Percentiles rank a stretch among this genome's conserved stretches.
These are phyloP conservation scores for Microbotryum saponariae DNA, from an alignment of 1,284 basidiomycete species.

Conservation along the genomic window DNA sequence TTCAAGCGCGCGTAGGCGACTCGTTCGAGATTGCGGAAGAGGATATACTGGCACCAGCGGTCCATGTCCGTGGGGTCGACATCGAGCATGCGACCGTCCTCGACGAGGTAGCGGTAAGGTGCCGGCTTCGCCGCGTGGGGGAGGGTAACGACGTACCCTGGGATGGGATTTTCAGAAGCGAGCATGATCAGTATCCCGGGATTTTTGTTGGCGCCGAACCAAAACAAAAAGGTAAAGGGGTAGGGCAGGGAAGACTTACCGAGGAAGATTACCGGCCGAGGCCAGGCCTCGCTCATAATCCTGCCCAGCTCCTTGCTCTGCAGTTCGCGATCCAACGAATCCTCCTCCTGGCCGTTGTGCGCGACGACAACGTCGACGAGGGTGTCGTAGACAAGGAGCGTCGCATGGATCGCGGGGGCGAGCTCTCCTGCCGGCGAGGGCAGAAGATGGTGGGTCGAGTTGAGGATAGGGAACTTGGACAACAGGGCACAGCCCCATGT, in stretches of 20 bases:
- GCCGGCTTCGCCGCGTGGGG: conserved; percentile 64
- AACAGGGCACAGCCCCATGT: conserved; percentile 84
- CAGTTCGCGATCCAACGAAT: conserved; percentile 75
- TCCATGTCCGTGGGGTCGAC: conserved; percentile 51
- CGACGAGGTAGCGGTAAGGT: conserved; percentile 69
- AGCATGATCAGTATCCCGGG: background rate
- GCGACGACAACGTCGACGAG: conserved; percentile 73
- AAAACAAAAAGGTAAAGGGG: no score
- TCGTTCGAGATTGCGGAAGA: conserved; percentile 59
- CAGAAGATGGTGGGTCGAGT: conserved; percentile 78
- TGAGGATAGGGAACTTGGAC: conserved; percentile 88
- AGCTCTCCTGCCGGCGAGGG: conserved; percentile 82
- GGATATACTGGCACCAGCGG: conserved; percentile 72
- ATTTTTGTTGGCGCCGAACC: no score
- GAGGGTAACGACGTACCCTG: conserved; percentile 57
- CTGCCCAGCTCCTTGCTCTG: conserved; percentile 75
- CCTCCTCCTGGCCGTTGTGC: conserved; percentile 93
- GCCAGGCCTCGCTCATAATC: conserved; percentile 65
- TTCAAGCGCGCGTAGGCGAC: conserved; percentile 26
- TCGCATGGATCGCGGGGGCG: conserved; percentile 83
- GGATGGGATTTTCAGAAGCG: background rate
- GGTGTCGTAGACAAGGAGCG: conserved; percentile 74
- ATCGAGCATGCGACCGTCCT: conserved; percentile 47
- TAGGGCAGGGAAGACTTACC: conserved; percentile 42
- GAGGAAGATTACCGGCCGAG: conserved; percentile 73